These are phyloP conservation scores for Phytopythium cucurbitacearum DNA, from an alignment of 352 stramenopile species.

Conservation along the genomic window DNA sequence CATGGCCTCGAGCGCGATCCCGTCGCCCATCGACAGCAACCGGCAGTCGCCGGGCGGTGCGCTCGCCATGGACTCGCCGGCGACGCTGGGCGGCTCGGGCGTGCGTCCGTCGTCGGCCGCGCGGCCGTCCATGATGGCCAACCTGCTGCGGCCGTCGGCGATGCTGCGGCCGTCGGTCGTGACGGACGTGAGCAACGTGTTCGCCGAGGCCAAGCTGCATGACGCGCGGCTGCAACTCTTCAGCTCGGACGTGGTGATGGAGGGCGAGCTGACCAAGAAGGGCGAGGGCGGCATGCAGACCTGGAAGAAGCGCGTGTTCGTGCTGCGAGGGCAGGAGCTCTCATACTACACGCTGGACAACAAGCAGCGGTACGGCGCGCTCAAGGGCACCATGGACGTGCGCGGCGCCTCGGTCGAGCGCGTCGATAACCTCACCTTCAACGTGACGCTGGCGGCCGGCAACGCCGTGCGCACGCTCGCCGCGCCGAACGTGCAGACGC, in stretches of 20 bases:
- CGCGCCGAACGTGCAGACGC: conserved; percentile 42
- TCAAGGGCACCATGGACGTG: conserved; percentile 62
- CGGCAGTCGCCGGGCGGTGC: conserved; percentile 1
- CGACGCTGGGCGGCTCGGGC: neutral
- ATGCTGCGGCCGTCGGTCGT: conserved; percentile 49
- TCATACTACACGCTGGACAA: conserved; percentile 62
- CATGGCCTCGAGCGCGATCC: neutral
- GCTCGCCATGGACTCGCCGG: neutral
- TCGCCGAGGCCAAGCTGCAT: conserved; percentile 53
- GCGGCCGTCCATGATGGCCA: conserved; percentile 23
- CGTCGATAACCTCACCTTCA: conserved; percentile 35
- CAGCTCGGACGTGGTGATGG: conserved; percentile 63
- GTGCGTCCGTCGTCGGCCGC: conserved; percentile 6
- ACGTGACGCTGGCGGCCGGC: conserved; percentile 25
- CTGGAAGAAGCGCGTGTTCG: conserved; percentile 77
- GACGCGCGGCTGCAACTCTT: conserved; percentile 56
- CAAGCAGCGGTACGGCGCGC: conserved; percentile 44
- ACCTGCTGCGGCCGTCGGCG: conserved; percentile 23
- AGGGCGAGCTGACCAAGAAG: conserved; percentile 66
- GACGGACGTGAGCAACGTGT: conserved; percentile 53
- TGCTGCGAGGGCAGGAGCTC: conserved; percentile 61
- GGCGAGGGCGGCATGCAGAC: conserved; percentile 51
- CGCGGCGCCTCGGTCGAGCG: conserved; percentile 41
- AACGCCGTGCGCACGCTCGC: conserved; percentile 31
- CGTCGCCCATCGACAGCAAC: conserved; percentile 1